These are phyloP conservation scores for Apiospora aurea DNA, from an alignment of 2,329 filamentous ascomycete genomes.

Conservation along the genomic window DNA sequence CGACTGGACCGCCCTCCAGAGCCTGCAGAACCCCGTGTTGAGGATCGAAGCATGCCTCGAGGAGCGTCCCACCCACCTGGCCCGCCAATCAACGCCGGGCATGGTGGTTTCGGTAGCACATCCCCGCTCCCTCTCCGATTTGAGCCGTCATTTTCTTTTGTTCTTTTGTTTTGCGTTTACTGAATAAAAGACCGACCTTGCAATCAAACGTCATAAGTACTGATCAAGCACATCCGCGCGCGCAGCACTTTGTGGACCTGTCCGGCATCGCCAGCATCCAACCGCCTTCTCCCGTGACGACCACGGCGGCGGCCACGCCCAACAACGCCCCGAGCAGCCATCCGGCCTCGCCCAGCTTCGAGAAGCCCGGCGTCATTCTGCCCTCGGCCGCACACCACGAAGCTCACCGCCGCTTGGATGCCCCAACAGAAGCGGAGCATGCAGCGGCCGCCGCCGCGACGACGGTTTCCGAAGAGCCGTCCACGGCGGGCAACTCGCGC, in stretches of 20 bases:
- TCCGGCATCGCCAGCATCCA: background rate
- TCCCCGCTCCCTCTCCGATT: background rate
- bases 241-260: constrained; percentile 13
- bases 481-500: background rate
- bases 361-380: background rate
- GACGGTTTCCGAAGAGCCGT: background rate
- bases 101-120: constrained; percentile 30
- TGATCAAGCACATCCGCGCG: background rate
- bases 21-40: constrained; percentile 29
- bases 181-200: background rate
- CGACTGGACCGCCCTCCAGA: constrained; percentile 31
- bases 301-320: background rate
- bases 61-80: constrained; percentile 23
- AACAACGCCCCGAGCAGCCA: background rate
- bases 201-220: background rate
- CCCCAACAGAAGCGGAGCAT: background rate
- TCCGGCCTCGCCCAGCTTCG: background rate
- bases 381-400: background rate
- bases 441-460: background rate
- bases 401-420: background rate
- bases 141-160: background rate
- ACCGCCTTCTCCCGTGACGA: background rate
- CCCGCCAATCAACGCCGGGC: constrained; percentile 24
- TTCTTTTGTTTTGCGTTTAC: background rate
- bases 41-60: constrained; percentile 32